These are phyloP conservation scores for Plantago rigida DNA, from an alignment of 305 asterid genomes.

Conservation along the genomic window DNA sequence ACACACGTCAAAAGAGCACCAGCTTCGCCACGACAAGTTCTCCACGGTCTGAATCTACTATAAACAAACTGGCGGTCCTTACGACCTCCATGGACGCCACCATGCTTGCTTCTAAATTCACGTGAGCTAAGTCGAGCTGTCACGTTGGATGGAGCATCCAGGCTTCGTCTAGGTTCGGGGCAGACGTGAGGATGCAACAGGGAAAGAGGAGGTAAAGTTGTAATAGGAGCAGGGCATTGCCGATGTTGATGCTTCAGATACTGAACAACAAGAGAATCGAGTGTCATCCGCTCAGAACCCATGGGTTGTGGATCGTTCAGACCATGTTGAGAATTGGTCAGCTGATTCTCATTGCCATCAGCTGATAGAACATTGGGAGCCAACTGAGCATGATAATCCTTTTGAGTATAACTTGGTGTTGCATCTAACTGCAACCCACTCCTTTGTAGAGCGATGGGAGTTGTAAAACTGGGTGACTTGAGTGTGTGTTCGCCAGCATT, in stretches of 20 bases:
- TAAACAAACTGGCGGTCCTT: constrained; percentile 92
- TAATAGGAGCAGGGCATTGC: constrained; percentile 95
- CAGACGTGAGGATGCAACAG: constrained; percentile 93
- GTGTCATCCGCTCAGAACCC: constrained; percentile 56
- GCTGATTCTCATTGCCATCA: constrained; percentile 50
- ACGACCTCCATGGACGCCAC: constrained; percentile 77
- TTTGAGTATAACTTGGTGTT: constrained; percentile 42
- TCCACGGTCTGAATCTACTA: constrained; percentile 95
- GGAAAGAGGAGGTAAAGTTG: constrained; percentile 95
- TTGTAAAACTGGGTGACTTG: constrained; percentile 48
- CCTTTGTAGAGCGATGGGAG: constrained; percentile 48
- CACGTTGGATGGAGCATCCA: constrained; percentile 88
- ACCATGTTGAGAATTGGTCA: constrained; percentile 41
- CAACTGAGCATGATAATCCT: constrained; percentile 43
- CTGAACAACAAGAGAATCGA: constrained; percentile 90
- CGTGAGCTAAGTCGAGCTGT: constrained; percentile 86
- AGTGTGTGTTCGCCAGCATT: constrained; percentile 56
- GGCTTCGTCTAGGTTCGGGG: constrained; percentile 86
- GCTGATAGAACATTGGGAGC: constrained; percentile 32
- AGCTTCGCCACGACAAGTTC: constrained; percentile 81
- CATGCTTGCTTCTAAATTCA: constrained; percentile 67
- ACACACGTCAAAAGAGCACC: constrained; percentile 67
- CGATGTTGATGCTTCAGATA: constrained; percentile 97
- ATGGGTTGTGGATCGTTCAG: constrained; percentile 55
- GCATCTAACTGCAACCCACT: constrained; percentile 53